Percentiles rank a stretch among this genome's conserved stretches.
Conservation (phyloP, 164 flowering plant species). For the Amborella trichopoda region DNA sequence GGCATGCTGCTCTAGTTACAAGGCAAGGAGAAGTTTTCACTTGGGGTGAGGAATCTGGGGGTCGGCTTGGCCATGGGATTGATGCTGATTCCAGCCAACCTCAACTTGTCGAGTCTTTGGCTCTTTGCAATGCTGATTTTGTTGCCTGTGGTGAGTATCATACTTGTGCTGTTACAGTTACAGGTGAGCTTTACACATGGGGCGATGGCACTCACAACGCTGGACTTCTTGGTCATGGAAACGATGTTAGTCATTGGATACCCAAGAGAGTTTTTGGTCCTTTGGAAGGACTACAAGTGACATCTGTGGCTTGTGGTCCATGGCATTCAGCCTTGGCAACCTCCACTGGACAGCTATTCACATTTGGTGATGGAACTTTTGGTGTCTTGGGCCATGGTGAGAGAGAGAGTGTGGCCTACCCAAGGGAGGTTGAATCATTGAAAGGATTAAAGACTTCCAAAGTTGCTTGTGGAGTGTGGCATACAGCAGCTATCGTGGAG, state of each 20-base stretch:
- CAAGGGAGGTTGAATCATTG: conserved; percentile 66
- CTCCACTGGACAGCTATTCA: conserved; percentile 60
- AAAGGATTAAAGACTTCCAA: conserved; percentile 59
- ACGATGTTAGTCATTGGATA: conserved; percentile 68
- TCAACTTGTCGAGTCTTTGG: conserved; percentile 55
- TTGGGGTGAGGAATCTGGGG: conserved; percentile 93
- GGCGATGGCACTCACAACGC: conserved; percentile 72
- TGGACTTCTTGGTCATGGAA: conserved; percentile 73
- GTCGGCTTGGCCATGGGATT: conserved; percentile 79
- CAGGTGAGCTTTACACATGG: conserved; percentile 75
- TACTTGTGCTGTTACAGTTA: conserved; percentile 61
- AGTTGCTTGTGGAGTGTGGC: conserved; percentile 89
- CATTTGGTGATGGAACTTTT: conserved; percentile 88
- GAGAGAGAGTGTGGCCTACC: conserved; percentile 40
- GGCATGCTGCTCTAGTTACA: conserved; percentile 67
- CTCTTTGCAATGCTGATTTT: conserved; percentile 41
- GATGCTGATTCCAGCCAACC: conserved; percentile 50
- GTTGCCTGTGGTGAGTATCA: conserved; percentile 84
- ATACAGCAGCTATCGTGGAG: conserved; percentile 84
- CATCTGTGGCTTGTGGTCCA: conserved; percentile 70
- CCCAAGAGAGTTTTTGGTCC: conserved; percentile 72
- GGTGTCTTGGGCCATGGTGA: conserved; percentile 84
- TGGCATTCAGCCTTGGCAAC: conserved; percentile 80
- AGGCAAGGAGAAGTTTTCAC: conserved; percentile 86
- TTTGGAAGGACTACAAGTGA: conserved; percentile 68